Base-by-base conservation (phyloP, 257 asterid species). In the Solanum raphanifolium region DNA sequence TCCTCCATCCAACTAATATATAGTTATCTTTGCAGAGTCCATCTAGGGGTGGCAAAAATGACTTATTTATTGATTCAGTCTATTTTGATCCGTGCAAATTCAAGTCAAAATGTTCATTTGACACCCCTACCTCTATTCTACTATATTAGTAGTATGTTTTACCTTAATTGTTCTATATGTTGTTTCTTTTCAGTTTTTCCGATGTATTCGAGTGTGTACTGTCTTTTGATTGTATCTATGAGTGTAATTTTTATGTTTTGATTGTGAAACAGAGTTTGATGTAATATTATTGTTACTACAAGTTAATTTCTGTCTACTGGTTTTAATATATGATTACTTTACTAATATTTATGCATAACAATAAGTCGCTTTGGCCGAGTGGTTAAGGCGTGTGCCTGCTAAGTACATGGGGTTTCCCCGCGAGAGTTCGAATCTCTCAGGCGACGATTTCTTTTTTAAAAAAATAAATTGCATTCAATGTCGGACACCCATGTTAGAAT, bases 391-490 rank as follows among this genome's bases (percentile, higher is more conserved):
- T 92, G 93, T 92, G 93, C 94, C 94, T 90, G 93, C 93, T 90
- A 92, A 90, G 89, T 95, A 95, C 98, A 94, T 96, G 98, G 98
- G 98, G 95, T 93, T 92, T 94, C 95, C 98, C 99, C 99, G 98
- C 98, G 97, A 95, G 99, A 96, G 98, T 94, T 95, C 97, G 98
- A 95, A 93, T 95, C 98, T 95, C 98, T 93, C 98, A 95, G 98
- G 98, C 98, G 96, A 93, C 98, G 96, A 0, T 12, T 0, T 5
- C 3, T 9, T 5, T 15, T 27, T 2, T 4, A 1, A 1, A 41
- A 41, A 43, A 41, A 41, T 1, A 41, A 41, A 11, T 1, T 43
- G 6, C 52, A 43, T 39, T 39, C 52, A 43, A 41, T 41, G 48
- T 41, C 15, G 48, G 48, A 12, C 52, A 12, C 52, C 52, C 52